Percentiles rank a stretch among this genome's conserved stretches.
Conservation (phyloP, 2,329 filamentous ascomycete genomes). For the Mariannaea sp. region DNA sequence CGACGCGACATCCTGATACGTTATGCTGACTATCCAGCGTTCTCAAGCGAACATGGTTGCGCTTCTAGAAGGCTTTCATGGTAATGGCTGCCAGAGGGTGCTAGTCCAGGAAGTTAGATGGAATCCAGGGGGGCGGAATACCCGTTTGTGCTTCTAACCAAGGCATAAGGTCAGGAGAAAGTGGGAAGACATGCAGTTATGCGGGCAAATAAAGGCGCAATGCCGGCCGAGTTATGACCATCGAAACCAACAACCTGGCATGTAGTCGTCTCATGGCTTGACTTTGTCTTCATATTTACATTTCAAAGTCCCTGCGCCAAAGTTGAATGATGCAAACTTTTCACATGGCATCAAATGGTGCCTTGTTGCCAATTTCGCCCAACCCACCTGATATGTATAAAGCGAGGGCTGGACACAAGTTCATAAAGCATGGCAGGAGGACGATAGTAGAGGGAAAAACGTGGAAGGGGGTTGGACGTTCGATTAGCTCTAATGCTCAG, state of each 20-base stretch:
- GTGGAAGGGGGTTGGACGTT: constrained; percentile 18
- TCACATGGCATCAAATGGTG: no score
- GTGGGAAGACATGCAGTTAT: constrained; percentile 5
- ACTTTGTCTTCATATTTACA: background rate
- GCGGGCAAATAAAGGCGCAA: background rate
- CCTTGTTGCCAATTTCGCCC: background rate
- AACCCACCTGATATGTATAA: constrained; percentile 12
- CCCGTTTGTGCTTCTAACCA: constrained; percentile 11
- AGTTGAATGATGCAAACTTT: background rate
- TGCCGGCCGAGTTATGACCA: background rate
- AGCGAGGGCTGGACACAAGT: constrained; percentile 8
- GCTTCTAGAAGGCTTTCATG: constrained; percentile 2
- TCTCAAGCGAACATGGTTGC: no score
- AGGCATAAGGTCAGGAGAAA: constrained; percentile 1
- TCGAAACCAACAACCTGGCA: background rate
- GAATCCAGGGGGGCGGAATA: constrained; percentile 16
- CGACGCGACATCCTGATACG: no score
- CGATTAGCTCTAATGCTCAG: background rate
- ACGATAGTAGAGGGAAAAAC: constrained; percentile 2
- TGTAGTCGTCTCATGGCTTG: no score
- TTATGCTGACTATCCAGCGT: no score
- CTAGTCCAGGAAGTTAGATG: constrained; percentile 12
- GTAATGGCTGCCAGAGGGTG: background rate
- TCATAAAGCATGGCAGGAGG: constrained; percentile 11
- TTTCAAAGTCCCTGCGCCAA: background rate